These are phyloP conservation scores for Talaromyces proteolyticus DNA, from an alignment of 495 filamentous ascomycete species.

Conservation along the genomic window DNA sequence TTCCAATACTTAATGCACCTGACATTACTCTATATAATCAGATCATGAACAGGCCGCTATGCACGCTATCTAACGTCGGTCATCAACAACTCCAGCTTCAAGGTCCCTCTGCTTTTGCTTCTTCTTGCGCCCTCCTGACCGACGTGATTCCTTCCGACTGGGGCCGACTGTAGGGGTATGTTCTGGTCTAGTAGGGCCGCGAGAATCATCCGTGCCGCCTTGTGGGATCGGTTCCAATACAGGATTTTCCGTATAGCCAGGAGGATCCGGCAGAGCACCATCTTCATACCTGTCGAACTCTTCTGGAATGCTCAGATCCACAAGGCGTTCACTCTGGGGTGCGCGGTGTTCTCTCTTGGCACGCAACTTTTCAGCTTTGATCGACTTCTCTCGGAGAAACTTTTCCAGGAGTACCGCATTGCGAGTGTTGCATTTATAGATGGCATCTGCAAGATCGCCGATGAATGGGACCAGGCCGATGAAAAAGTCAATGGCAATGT, in stretches of 20 bases:
- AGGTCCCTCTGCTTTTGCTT: constrained; percentile 11
- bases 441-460: constrained; percentile 74
- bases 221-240: constrained; percentile 7
- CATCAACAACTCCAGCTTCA: constrained; percentile 1
- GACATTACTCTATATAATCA: background rate
- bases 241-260: constrained; percentile 19
- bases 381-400: constrained; percentile 50
- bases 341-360: constrained; percentile 1
- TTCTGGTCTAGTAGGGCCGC: constrained; percentile 14
- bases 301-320: constrained; percentile 34
- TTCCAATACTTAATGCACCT: background rate
- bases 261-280: constrained; percentile 17
- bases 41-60: too few relatives aligned
- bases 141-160: constrained; percentile 17
- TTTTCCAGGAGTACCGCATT: constrained; percentile 73
- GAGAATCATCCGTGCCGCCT: constrained; percentile 1
- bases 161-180: constrained; percentile 16
- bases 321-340: constrained; percentile 5
- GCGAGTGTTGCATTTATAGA: constrained; percentile 64
- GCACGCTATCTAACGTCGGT: background rate
- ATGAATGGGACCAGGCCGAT: constrained; percentile 81
- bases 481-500: constrained; percentile 71
- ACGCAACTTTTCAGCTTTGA: constrained; percentile 15
- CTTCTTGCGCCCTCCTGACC: constrained; percentile 33
- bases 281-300: constrained; percentile 34